Conservation (phyloP, 371 early-diverging fungal genomes). For the Dichotomocladium elegans region DNA sequence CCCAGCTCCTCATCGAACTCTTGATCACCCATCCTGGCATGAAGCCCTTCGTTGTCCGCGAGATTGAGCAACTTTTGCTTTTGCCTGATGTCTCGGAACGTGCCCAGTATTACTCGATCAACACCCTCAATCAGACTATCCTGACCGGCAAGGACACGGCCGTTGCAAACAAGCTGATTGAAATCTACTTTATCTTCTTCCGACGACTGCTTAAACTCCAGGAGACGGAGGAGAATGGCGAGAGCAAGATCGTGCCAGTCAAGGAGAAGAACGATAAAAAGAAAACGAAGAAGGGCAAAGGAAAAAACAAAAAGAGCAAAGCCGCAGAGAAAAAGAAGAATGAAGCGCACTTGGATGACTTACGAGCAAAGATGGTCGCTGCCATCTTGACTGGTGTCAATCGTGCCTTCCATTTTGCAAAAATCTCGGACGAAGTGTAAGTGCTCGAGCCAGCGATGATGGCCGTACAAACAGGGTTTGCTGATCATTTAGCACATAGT, state of each 20-base stretch:
- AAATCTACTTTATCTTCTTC: slow-evolving; percentile 90
- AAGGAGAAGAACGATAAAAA: slow-evolving; percentile 42
- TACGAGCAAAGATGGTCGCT: slow-evolving; percentile 82
- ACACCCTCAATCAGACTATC: slow-evolving; percentile 89
- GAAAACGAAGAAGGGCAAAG: slow-evolving; percentile 31
- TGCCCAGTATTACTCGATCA: slow-evolving; percentile 85
- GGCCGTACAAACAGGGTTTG: too few species aligned
- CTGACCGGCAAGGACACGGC: slow-evolving; percentile 66
- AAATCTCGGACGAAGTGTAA: slow-evolving; percentile 74
- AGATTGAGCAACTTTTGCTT: slow-evolving; percentile 82
- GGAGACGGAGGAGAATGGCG: slow-evolving; percentile 37
- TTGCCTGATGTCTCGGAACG: slow-evolving; percentile 66
- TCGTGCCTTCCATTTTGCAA: slow-evolving; percentile 91
- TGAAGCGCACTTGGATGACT: slow-evolving; percentile 55
- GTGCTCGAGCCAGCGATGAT: background rate
- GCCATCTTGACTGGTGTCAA: slow-evolving; percentile 94
- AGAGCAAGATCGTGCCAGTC: slow-evolving; percentile 42
- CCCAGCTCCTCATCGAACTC: slow-evolving; percentile 70
- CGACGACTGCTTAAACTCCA: slow-evolving; percentile 63
- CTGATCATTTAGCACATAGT: too few species aligned
- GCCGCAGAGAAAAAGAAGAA: slow-evolving; percentile 40
- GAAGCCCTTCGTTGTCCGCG: slow-evolving; percentile 83
- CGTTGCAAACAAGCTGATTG: slow-evolving; percentile 80
- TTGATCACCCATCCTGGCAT: slow-evolving; percentile 81
- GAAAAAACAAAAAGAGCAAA: slow-evolving; percentile 39